Evolutionary conservation across 2,329 filamentous ascomycete species (phyloP).

Genomic region (Cladosporium sp.): DNA sequence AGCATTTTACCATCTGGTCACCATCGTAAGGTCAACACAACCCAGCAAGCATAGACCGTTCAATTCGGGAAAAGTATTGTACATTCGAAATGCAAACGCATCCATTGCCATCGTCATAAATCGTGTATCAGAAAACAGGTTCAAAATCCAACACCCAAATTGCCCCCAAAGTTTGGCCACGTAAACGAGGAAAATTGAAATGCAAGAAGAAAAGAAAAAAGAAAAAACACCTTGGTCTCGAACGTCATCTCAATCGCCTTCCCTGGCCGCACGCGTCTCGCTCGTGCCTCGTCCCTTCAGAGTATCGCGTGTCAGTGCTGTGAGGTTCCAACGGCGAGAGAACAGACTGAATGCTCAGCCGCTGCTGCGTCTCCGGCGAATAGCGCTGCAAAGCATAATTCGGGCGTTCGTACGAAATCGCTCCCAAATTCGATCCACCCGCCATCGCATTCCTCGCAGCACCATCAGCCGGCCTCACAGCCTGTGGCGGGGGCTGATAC

Average conservation of each 20-base stretch:
- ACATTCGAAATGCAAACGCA: background rate
- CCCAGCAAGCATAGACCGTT: too few relatives aligned
- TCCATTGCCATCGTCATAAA: background rate
- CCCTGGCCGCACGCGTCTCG: background rate
- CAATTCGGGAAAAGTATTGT: too few relatives aligned
- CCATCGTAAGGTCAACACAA: too few relatives aligned
- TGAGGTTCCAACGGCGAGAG: conserved; percentile 15
- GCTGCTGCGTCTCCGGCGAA: conserved; percentile 8
- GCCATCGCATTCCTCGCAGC: background rate
- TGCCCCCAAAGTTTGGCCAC: too few relatives aligned
- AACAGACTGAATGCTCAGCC: conserved; percentile 8
- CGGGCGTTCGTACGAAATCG: background rate
- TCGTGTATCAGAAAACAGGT: background rate
- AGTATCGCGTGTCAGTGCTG: background rate
- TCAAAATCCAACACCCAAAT: too few relatives aligned
- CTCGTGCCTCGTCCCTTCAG: background rate
- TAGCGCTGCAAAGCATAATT: background rate
- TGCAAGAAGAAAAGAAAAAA: background rate
- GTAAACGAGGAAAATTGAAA: background rate
- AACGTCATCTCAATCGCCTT: background rate
- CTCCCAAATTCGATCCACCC: background rate
- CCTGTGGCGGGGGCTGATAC: conserved; percentile 33
- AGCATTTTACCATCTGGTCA: too few relatives aligned
- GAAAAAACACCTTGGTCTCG: background rate
- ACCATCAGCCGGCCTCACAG: conserved; percentile 12